Conservation (phyloP, 1,284 basidiomycete genomes). For the Phaffia rhodozyma region DNA sequence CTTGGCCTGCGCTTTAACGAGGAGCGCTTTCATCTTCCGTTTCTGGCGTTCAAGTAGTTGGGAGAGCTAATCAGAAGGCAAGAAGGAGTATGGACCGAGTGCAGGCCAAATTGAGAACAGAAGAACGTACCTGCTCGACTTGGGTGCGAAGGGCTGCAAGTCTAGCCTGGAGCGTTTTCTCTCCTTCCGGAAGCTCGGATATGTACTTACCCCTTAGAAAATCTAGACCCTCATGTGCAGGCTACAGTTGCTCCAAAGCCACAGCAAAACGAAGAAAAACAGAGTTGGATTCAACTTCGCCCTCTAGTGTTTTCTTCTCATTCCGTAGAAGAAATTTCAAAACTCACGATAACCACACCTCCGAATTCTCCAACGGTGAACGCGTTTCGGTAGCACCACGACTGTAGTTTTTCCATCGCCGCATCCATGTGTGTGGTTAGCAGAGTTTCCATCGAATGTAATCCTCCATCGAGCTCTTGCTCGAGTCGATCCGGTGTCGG, state of each 20-base stretch:
- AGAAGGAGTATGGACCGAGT: not conserved
- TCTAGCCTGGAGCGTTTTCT: slow-evolving; percentile 24
- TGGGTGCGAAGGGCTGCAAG: slow-evolving; percentile 29
- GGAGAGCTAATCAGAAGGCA: not conserved
- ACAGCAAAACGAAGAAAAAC: not conserved
- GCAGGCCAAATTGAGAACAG: not conserved
- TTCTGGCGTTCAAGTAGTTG: not conserved
- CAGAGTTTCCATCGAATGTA: slow-evolving; percentile 34
- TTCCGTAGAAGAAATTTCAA: not conserved
- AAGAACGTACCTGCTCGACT: slow-evolving; percentile 31
- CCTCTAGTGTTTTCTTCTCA: no score
- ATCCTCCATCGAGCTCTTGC: slow-evolving; percentile 20
- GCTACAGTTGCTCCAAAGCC: slow-evolving; percentile 24
- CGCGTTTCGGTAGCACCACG: slow-evolving; percentile 33
- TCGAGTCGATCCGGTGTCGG: slow-evolving; percentile 4
- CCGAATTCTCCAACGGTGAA: slow-evolving; percentile 33
- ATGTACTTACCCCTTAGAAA: slow-evolving; percentile 33
- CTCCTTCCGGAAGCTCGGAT: slow-evolving; percentile 25
- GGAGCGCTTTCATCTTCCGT: slow-evolving; percentile 10
- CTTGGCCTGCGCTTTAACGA: not conserved
- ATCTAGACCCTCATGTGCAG: slow-evolving; percentile 34
- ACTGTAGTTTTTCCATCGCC: slow-evolving; percentile 34
- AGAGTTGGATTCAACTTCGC: no score
- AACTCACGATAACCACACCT: slow-evolving; percentile 32
- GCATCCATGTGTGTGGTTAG: slow-evolving; percentile 33